A percentile compares a stretch with the other conserved stretches of the same genome.
phyloP scores from a whole-genome alignment of 139 green algal genomes.

The Protoeuglena noctilucae region DNA sequence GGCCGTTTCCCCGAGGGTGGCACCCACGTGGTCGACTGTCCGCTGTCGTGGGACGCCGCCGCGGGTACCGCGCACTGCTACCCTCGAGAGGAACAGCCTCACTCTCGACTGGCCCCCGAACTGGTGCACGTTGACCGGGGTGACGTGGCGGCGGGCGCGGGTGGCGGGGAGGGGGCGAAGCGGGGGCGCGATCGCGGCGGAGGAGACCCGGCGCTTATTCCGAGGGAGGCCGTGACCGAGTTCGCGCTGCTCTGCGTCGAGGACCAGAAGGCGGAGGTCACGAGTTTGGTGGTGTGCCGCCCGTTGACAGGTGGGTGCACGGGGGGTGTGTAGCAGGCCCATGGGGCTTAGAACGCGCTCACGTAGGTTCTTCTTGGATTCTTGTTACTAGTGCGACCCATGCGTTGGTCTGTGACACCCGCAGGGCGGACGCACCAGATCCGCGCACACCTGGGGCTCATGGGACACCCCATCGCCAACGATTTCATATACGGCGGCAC shows the following conservation, averaged over 20 bases:
- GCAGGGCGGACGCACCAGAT: conserved; percentile 60
- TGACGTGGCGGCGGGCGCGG: too few species aligned
- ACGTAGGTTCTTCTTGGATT: too few species aligned
- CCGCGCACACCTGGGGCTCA: conserved; percentile 39
- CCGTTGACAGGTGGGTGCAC: conserved; percentile 4
- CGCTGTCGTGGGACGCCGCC: conserved; percentile 33
- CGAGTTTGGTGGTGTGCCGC: conserved; percentile 46
- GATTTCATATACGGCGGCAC: conserved; percentile 44
- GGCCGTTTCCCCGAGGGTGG: conserved; percentile 38
- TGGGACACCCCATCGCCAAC: conserved; percentile 60
- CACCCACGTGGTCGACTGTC: conserved; percentile 12
- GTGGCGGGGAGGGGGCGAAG: background rate
- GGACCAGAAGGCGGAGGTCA: conserved; percentile 4
- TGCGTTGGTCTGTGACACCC: too few species aligned
- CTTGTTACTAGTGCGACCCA: too few species aligned
- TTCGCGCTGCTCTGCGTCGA: conserved; percentile 37
- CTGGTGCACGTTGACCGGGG: too few species aligned
- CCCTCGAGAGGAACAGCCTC: too few species aligned
- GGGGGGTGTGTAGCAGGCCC: conserved; percentile 9
- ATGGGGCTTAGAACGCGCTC: too few species aligned
- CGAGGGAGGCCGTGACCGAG: conserved; percentile 17
- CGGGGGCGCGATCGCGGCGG: background rate
- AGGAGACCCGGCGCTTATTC: too few species aligned
- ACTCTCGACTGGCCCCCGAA: too few species aligned
- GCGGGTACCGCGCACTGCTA: background rate